A percentile compares a stretch with the other conserved stretches of the same genome.
Evolutionary conservation across 768 basidiomycete species (phyloP).

Genomic region (Exidia glandulosa): DNA sequence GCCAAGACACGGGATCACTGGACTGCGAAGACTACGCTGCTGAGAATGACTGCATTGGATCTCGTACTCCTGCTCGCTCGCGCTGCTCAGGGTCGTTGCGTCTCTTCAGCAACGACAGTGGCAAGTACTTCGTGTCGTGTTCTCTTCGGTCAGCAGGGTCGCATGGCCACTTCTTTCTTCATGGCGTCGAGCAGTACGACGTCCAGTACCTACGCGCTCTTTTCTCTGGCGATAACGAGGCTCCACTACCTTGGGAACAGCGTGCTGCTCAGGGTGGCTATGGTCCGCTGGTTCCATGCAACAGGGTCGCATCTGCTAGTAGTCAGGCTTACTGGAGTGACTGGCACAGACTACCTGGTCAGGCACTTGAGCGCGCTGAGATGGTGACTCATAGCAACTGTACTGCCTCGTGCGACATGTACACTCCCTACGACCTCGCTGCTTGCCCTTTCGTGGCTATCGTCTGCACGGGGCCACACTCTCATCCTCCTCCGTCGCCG

Average conservation of each 20-base stretch:
- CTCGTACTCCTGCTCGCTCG: too few species aligned
- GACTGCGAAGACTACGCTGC: too few species aligned
- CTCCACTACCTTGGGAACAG: background rate
- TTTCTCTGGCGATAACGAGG: background rate
- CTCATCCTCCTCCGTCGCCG: conserved; percentile 3
- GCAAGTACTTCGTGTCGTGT: too few species aligned
- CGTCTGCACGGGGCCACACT: conserved; percentile 7
- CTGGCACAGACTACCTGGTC: conserved; percentile 12
- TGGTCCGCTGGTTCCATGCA: conserved; percentile 14
- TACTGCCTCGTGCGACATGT: background rate
- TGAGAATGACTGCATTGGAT: too few species aligned
- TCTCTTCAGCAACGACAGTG: too few species aligned
- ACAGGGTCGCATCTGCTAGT: conserved; percentile 8
- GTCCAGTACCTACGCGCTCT: conserved; percentile 14
- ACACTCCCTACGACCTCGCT: conserved; percentile 4
- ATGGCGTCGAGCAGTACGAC: conserved; percentile 14
- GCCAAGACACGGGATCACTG: too few species aligned
- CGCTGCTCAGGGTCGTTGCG: too few species aligned
- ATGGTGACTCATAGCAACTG: background rate
- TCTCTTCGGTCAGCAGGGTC: background rate
- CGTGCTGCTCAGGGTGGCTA: conserved; percentile 7
- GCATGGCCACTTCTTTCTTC: conserved; percentile 11
- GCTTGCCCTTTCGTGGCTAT: conserved; percentile 7
- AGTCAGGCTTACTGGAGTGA: conserved; percentile 11
- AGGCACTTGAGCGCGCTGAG: conserved; percentile 8